Percentiles rank a stretch among this genome's conserved stretches.
phyloP scores from a whole-genome alignment of 2,329 filamentous ascomycete species.

The Basipetospora chlamydospora region DNA sequence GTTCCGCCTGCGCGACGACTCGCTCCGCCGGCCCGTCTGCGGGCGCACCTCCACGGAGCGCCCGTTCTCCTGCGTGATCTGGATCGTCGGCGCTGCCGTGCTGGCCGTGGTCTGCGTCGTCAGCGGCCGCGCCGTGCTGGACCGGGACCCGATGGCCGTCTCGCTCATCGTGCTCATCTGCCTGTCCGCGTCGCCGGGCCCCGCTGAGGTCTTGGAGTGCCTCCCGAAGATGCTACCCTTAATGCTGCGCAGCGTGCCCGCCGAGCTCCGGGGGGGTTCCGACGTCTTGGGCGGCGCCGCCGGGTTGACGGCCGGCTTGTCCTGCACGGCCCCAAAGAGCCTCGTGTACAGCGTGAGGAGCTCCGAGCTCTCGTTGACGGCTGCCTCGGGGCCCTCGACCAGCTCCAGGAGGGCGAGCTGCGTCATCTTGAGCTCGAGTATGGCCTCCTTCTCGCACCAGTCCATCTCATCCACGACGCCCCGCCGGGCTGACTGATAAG shows the following conservation, averaged over 20 bases:
- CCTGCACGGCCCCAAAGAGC: slow-evolving; percentile 50
- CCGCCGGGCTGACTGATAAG: no score
- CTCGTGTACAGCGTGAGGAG: slow-evolving; percentile 68
- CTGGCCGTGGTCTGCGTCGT: slow-evolving; percentile 24
- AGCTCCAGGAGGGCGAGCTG: slow-evolving; percentile 75
- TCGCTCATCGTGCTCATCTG: slow-evolving; percentile 12
- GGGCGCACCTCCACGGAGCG: slow-evolving; percentile 20
- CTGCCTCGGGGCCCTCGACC: slow-evolving; percentile 66
- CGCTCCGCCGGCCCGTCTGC: slow-evolving; percentile 30
- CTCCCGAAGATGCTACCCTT: slow-evolving; percentile 62
- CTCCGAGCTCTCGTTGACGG: slow-evolving; percentile 79
- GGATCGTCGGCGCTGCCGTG: slow-evolving; percentile 54
- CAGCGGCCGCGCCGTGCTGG: background rate
- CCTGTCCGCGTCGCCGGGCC: slow-evolving; percentile 3
- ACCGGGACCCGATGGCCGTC: slow-evolving; percentile 6
- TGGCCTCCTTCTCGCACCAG: slow-evolving; percentile 66
- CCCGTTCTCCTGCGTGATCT: slow-evolving; percentile 55
- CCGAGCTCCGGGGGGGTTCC: slow-evolving; percentile 51
- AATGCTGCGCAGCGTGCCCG: slow-evolving; percentile 56
- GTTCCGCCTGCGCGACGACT: slow-evolving; percentile 29
- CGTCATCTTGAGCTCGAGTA: slow-evolving; percentile 93
- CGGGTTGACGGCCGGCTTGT: slow-evolving; percentile 30
- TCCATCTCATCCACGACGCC: slow-evolving; percentile 63
- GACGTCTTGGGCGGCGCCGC: slow-evolving; percentile 26
- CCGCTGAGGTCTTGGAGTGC: no score